Percentiles rank a stretch among this genome's conserved stretches.
phyloP scores from a whole-genome alignment of 345 rosid genomes.

The Acer saccharum region DNA sequence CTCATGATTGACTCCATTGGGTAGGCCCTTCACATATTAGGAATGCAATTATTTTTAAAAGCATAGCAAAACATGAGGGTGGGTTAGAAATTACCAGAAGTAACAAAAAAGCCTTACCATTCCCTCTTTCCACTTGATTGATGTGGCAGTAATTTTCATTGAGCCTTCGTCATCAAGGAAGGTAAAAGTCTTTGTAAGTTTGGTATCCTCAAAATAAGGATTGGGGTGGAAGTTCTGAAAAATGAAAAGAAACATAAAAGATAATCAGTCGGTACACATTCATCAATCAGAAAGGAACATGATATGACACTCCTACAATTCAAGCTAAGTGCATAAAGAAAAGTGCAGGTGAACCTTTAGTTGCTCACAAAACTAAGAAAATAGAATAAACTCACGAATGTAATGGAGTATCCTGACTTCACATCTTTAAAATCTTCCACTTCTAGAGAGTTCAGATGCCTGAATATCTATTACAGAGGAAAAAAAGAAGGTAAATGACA shows the following conservation, averaged over 20 bases:
- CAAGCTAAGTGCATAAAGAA: not conserved
- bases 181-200: conserved; percentile 78
- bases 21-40: conserved; percentile 57
- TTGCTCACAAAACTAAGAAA: not conserved
- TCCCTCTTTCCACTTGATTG: conserved; percentile 92
- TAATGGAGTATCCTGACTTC: conserved; percentile 85
- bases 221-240: conserved; percentile 75
- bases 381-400: conserved; percentile 63
- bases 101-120: conserved; percentile 44
- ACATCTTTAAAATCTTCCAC: conserved; percentile 92
- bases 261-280: conserved; percentile 8
- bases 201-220: conserved; percentile 80
- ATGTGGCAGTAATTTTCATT: conserved; percentile 70
- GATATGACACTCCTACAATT: not conserved
- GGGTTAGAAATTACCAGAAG: not conserved
- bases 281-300: not conserved
- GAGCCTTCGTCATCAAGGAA: conserved; percentile 91
- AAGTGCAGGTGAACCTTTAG: not conserved
- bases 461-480: conserved; percentile 57
- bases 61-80: not conserved
- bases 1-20: conserved; percentile 81
- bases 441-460: conserved; percentile 65
- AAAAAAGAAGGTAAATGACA: not conserved
- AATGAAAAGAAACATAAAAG: conserved; percentile 5
- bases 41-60: conserved; percentile 21